phyloP scores from a whole-genome alignment of 306 rosid genomes.

The Gillenia trifoliata region DNA sequence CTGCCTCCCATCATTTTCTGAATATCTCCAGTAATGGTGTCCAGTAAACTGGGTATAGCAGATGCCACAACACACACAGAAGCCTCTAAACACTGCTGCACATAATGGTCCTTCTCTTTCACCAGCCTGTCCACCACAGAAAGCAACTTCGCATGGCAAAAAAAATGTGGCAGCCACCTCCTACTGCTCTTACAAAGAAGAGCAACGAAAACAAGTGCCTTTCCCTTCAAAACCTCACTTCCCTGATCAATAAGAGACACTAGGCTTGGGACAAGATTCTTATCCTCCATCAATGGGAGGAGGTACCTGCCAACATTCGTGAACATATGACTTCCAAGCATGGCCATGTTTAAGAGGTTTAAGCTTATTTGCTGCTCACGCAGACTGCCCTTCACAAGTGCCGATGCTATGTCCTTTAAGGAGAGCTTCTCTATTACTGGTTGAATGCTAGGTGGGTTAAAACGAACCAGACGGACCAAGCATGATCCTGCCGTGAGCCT shows the following conservation, averaged over 20 bases:
- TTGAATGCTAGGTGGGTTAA: conserved; percentile 73
- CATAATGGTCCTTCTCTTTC: conserved; percentile 79
- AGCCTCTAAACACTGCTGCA: conserved; percentile 73
- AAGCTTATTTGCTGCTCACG: conserved; percentile 95
- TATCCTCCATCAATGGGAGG: conserved; percentile 73
- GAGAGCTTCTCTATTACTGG: conserved; percentile 71
- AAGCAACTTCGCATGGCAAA: conserved; percentile 80
- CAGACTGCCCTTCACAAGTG: conserved; percentile 73
- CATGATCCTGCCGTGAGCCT: conserved; percentile 98
- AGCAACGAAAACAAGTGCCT: conserved; percentile 75
- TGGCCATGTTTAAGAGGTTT: conserved; percentile 77
- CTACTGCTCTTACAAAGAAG: conserved; percentile 79
- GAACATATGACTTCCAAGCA: conserved; percentile 82
- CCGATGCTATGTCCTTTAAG: conserved; percentile 74
- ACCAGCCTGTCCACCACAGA: conserved; percentile 85
- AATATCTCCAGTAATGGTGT: conserved; percentile 68
- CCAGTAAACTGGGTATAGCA: conserved; percentile 72
- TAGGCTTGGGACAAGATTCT: conserved; percentile 72
- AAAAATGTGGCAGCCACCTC: conserved; percentile 92
- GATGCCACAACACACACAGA: conserved; percentile 73
- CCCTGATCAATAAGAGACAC: conserved; percentile 83
- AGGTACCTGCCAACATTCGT: conserved; percentile 70
- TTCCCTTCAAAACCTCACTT: conserved; percentile 86
- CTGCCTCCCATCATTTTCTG: conserved; percentile 90
- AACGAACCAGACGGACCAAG: conserved; percentile 87